Percentiles rank a stretch among this genome's conserved stretches.
phyloP scores from a whole-genome alignment of 495 filamentous ascomycete genomes.

The Aspergillus cristatus region DNA sequence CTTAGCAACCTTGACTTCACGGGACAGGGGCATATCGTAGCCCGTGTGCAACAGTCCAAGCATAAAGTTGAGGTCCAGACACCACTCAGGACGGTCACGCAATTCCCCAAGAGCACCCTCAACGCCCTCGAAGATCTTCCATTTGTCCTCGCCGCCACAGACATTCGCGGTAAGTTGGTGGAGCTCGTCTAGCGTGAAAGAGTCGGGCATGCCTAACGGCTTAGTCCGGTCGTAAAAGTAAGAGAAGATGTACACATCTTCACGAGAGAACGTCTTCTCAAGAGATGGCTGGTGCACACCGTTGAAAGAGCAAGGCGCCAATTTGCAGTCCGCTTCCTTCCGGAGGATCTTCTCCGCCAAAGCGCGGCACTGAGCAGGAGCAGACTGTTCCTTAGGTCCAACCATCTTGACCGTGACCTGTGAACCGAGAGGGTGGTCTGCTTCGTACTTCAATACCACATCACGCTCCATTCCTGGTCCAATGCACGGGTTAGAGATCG shows the following conservation, averaged over 20 bases:
- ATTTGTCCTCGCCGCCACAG: conserved; percentile 66
- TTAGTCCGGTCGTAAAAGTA: conserved; percentile 94
- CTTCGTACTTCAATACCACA: conserved; percentile 57
- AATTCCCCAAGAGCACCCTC: conserved; percentile 66
- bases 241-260: conserved; percentile 93
- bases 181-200: conserved; percentile 82
- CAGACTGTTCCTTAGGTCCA: conserved; percentile 59
- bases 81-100: conserved; percentile 72
- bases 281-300: conserved; percentile 91
- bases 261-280: conserved; percentile 81
- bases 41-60: conserved; percentile 84
- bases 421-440: conserved; percentile 51
- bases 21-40: conserved; percentile 94
- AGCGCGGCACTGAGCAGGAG: conserved; percentile 79
- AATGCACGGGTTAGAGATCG: conserved; percentile 84
- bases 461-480: conserved; percentile 62
- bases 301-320: conserved; percentile 94
- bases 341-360: conserved; percentile 83
- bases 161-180: conserved; percentile 75
- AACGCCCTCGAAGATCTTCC: conserved; percentile 69
- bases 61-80: conserved; percentile 95
- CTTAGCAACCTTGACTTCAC: conserved; percentile 96
- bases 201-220: conserved; percentile 90
- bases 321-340: conserved; percentile 72
- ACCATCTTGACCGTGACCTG: conserved; percentile 69